Evolutionary conservation across 305 asterid species (phyloP).

Genomic region (Fraxinus dipetala): DNA sequence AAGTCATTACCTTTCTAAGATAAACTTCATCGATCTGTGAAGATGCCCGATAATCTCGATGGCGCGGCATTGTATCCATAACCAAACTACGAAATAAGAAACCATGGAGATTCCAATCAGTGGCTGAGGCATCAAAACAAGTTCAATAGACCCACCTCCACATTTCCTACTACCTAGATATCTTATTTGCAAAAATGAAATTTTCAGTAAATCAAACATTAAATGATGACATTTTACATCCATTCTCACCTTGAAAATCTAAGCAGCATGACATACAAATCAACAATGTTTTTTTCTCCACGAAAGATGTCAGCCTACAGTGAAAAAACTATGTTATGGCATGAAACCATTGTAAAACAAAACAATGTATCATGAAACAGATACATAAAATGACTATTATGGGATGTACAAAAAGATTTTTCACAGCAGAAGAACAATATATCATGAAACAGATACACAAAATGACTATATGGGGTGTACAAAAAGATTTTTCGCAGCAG

Average conservation of each 20-base stretch:
- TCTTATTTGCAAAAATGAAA: constrained; percentile 6
- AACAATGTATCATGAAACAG: background rate
- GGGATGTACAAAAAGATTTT: background rate
- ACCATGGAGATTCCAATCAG: constrained; percentile 27
- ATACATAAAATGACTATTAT: background rate
- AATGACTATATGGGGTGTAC: background rate
- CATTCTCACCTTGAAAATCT: constrained; percentile 85
- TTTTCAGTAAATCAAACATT: constrained; percentile 20
- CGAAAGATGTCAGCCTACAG: constrained; percentile 89
- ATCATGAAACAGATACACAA: constrained; percentile 14
- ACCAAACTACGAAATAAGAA: constrained; percentile 67
- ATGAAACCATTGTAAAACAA: constrained; percentile 23
- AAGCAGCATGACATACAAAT: constrained; percentile 88
- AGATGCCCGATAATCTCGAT: constrained; percentile 72
- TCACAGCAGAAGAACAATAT: constrained; percentile 12
- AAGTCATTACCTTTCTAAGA: constrained; percentile 53
- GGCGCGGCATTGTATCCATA: constrained; percentile 87
- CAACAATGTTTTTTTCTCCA: constrained; percentile 65
- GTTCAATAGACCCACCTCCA: constrained; percentile 22
- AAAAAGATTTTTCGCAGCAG: background rate
- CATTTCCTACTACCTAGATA: constrained; percentile 20
- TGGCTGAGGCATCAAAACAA: background rate
- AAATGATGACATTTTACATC: constrained; percentile 11
- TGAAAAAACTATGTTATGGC: constrained; percentile 21
- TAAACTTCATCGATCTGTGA: constrained; percentile 50